Conservation (phyloP, 768 basidiomycete genomes). For the Cyclocybe aegerita region DNA sequence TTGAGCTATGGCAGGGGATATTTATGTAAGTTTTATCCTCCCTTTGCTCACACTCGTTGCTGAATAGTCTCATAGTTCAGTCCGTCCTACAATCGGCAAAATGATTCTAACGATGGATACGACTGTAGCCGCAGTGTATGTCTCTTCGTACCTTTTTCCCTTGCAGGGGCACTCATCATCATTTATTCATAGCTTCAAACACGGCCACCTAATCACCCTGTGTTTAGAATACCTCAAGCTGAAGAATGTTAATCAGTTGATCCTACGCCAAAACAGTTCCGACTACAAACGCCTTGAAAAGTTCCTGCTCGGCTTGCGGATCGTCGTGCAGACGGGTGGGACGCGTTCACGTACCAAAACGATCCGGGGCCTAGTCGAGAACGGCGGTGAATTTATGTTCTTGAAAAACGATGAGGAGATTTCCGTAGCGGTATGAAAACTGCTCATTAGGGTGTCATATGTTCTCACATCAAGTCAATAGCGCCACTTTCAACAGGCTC, state of each 20-base stretch:
- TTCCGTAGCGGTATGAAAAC: conserved; percentile 37
- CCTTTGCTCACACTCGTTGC: not conserved
- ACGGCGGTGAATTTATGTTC: conserved; percentile 41
- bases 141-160: not conserved
- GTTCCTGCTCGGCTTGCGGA: conserved; percentile 34
- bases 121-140: conserved; percentile 44
- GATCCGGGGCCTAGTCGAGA: conserved; percentile 33
- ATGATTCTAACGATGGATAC: conserved; percentile 50
- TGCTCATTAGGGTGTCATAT: not conserved
- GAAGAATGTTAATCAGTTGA: conserved; percentile 28
- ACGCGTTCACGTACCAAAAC: conserved; percentile 25
- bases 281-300: conserved; percentile 32
- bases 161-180: not conserved
- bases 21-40: conserved; percentile 41
- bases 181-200: conserved; percentile 23
- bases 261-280: conserved; percentile 15
- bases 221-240: conserved; percentile 28
- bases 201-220: conserved; percentile 28
- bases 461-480: conserved; percentile 16
- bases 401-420: conserved; percentile 30
- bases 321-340: conserved; percentile 27
- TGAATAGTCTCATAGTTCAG: conserved; percentile 31
- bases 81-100: conserved; percentile 38
- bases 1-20: conserved; percentile 48
- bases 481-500: conserved; percentile 38